Conservation (phyloP, 495 filamentous ascomycete species). For the Penicillium bialowiezense region DNA sequence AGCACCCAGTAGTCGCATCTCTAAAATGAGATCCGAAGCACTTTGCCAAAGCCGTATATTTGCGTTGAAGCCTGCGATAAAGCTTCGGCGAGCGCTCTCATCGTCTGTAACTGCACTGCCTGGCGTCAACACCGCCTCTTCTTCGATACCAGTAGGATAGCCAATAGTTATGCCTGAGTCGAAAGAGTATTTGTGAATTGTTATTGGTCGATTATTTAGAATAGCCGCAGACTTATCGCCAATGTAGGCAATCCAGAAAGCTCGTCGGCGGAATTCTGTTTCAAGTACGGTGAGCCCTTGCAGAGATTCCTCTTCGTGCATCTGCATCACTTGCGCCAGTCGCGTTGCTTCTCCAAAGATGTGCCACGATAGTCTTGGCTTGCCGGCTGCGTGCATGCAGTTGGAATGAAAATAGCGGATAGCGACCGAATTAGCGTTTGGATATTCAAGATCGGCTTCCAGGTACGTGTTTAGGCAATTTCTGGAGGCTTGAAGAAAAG, state of each 20-base stretch:
- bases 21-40: constrained; percentile 19
- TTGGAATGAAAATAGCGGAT: constrained; percentile 32
- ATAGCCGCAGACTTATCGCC: constrained; percentile 32
- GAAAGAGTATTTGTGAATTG: constrained; percentile 26
- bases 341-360: constrained; percentile 29
- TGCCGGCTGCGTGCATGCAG: constrained; percentile 28
- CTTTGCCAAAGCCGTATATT: constrained; percentile 22
- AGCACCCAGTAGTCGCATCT: constrained; percentile 13
- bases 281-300: constrained; percentile 20
- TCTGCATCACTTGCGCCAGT: constrained; percentile 27
- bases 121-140: constrained; percentile 6
- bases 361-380: constrained; percentile 28
- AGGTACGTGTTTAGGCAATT: constrained; percentile 16
- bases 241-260: constrained; percentile 30
- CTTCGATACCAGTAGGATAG: constrained; percentile 24
- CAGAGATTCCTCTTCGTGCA: constrained; percentile 26
- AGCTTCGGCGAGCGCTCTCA: constrained; percentile 5
- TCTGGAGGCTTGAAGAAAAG: constrained; percentile 19
- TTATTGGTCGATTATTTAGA: constrained; percentile 26
- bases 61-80: constrained; percentile 20
- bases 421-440: constrained; percentile 25
- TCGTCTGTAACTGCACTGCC: constrained; percentile 10
- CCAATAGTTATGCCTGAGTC: constrained; percentile 23
- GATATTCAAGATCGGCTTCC: constrained; percentile 27
- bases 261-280: constrained; percentile 24